Evolutionary conservation across 495 filamentous ascomycete species (phyloP), one percentile per base, ranked within the genome.

Genomic region (Trichodelitschia bisporula): DNA sequence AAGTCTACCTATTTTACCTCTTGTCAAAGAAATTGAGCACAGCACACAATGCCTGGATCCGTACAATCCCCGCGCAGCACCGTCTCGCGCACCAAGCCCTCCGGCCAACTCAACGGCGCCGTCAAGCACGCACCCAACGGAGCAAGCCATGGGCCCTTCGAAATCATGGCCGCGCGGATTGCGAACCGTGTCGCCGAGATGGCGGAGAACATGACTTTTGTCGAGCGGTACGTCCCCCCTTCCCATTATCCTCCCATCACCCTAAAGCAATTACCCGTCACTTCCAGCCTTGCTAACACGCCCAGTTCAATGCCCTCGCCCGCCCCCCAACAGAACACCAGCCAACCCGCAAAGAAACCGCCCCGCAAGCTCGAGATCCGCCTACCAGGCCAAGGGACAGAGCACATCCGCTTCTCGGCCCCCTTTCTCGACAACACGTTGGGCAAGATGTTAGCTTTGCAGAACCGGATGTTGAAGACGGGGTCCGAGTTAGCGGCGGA

Each of bases 401-500:
- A 51, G 18, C 32, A 38, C 31, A 33, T 54, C 28, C 39, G 45
- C 30, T 54, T 54, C 42, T 47, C 43, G 4, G 47, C 50, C 3
- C 47, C 50, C 6, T 54, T 54, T 41, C 46, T 54, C 31, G 50
- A 54, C 46, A 54, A 52, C 38, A 50, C 49, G 10, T 42, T 54
- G 13, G 28, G 38, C 23, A 54, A 54, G 44, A 48, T 54, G 39
- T 35, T 54, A 20, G 19, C 38, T 17, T 47, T 54, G 19, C 50
- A 54, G 37, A 44, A 45, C 34, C 37, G 45, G 1, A 54, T 54
- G 50, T 40, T 54, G 33, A 43, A 37, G 31, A 40, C 43, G 9
- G 42, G 47, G 14, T 32, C 37, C 9, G 49, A 52, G 30, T 38
- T 54, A 30, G 40, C 36, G 3, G 42, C 41, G 14, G 34, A 32